A percentile compares a stretch with the other conserved stretches of the same genome.
Conservation (phyloP, 345 rosid genomes). For the Garcia nutans region DNA sequence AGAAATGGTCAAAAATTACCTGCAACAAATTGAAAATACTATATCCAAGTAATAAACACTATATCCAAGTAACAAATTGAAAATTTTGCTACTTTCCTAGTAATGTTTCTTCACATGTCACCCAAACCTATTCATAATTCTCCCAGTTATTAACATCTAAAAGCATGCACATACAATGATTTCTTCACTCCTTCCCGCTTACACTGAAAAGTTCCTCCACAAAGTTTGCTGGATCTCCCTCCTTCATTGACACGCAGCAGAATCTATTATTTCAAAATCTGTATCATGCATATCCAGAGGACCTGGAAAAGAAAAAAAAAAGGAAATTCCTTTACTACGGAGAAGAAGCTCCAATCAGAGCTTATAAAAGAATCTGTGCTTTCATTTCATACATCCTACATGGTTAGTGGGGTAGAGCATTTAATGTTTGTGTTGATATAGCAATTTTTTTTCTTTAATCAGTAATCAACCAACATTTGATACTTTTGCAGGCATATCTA, state of each 20-base stretch:
- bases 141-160: background rate
- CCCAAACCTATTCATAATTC: background rate
- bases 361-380: background rate
- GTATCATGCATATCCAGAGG: conserved; percentile 5
- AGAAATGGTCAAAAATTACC: too few relatives aligned
- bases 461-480: background rate
- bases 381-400: background rate
- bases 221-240: background rate
- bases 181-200: background rate
- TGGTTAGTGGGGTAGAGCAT: background rate
- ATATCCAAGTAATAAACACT: background rate
- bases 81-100: background rate
- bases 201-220: background rate
- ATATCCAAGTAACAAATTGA: background rate
- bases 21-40: background rate
- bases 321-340: background rate
- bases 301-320: background rate
- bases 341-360: background rate
- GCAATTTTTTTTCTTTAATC: background rate
- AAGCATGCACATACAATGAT: background rate
- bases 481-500: background rate
- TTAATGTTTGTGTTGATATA: background rate
- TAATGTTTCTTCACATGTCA: background rate
- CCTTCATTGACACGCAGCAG: background rate
- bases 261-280: background rate